Conservation (phyloP, 768 basidiomycete species). For the Ramaria sp. region DNA sequence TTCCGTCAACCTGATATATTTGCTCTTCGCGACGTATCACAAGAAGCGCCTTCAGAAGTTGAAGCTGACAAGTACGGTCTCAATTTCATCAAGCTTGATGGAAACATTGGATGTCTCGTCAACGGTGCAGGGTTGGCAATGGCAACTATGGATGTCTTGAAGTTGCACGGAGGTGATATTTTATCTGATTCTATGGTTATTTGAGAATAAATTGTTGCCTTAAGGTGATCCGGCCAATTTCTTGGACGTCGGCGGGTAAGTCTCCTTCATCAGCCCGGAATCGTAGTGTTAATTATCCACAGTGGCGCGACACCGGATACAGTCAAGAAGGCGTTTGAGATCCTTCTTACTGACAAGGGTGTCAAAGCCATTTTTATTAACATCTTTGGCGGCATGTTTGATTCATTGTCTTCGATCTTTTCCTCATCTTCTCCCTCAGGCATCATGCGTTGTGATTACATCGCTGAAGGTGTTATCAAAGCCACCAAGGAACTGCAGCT, state of each 20-base stretch:
- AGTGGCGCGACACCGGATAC: conserved; percentile 98
- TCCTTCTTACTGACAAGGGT: conserved; percentile 79
- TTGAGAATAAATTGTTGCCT: background rate
- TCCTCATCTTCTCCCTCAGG: conserved; percentile 27
- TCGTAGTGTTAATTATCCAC: conserved; percentile 1
- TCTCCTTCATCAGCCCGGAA: conserved; percentile 1
- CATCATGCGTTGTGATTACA: conserved; percentile 99
- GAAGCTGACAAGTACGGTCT: conserved; percentile 93
- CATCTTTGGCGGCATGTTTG: conserved; percentile 70
- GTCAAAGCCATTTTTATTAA: conserved; percentile 99
- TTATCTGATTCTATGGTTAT: background rate
- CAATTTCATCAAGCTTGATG: conserved; percentile 99
- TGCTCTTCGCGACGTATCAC: conserved; percentile 78
- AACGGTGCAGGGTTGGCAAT: conserved; percentile 98
- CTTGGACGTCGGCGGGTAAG: conserved; percentile 92
- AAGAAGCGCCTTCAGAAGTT: conserved; percentile 96
- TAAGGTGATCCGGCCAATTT: conserved; percentile 83
- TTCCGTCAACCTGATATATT: conserved; percentile 94
- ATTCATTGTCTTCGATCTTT: background rate
- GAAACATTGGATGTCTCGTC: conserved; percentile 92
- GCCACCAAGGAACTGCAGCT: conserved; percentile 88
- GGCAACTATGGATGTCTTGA: conserved; percentile 99
- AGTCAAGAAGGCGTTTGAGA: conserved; percentile 98
- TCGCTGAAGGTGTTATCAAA: conserved; percentile 96
- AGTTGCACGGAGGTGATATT: conserved; percentile 69